Base-by-base conservation (phyloP, 768 basidiomycete genomes). In the Kwoniella newhampshirensis region DNA sequence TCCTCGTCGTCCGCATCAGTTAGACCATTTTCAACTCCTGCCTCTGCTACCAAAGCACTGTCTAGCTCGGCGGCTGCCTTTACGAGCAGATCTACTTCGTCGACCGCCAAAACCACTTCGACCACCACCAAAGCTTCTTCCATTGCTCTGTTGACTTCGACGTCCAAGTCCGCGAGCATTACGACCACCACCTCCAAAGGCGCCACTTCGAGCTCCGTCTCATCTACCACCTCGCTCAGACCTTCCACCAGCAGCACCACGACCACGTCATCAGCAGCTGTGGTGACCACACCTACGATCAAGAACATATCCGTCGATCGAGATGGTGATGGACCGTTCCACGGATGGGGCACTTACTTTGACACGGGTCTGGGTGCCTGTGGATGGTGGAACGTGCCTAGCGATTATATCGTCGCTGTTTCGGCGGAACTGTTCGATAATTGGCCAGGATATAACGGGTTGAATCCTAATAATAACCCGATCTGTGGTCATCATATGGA, bases 291-390 rank as follows among this genome's bases (percentile, higher is more conserved):
- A 4, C 7, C 61, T 23, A 36, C 52, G 2, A 3, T 55, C 20
- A 45, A 52, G 4, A 23, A 41, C 0, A 41, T 57, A 8, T 59
- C 66, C 5, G 57, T 36, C 13, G 71, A 70, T 45, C 50, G 53
- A 4, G 46, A 56, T 18, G 68, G 68, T 12, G 55, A 63, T 35
- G 71, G 71, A 18, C 71, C 71, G 1, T 73, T 70, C 63, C 61
- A 63, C 3, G 71, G 71, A 7, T 66, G 63, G 62, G 71, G 65
- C 32, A 73, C 71, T 13, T 73, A 59, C 51, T 73, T 64, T 47
- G 66, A 70, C 35, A 32, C 43, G 17, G 57, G 54, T 15, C 54
- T 70, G 3, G 62, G 64, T 27, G 71, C 71, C 9, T 73, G 71
- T 57, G 71, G 71, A 12, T 52, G 49, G 47, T 57, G 30, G 13